Evolutionary conservation across 192 early-diverging fungal species (phyloP), one percentile per base, ranked within the genome.

Genomic region (Diversispora epigaea): DNA sequence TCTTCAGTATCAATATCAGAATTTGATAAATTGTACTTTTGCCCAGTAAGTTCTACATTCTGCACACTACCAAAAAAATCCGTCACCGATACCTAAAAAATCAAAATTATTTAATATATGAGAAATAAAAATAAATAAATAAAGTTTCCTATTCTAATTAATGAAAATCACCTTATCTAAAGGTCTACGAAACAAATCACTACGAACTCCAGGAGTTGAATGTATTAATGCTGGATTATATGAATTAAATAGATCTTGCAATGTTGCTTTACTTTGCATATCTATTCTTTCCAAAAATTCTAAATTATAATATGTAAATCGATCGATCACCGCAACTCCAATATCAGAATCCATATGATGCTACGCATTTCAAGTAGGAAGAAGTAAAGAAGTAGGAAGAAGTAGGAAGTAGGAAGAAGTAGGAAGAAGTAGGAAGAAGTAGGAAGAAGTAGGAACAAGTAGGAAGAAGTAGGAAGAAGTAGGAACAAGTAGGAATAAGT

Each of bases 51-150:
- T 82, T 97, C 92, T 15, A 97, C 84, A 71, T 90, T 93, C 76
- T 96, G 95, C 21, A 98, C 95, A 32, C 88, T 93, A 47, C 97
- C 97, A 80, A 99, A 96, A 78, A 99, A 99, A 79, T 99, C 97
- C 0, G 95, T 96, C 25, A 99, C 86, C 32, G 87, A 81, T 61
- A 91, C 84, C 88, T 89, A 60, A 4, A 32, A 47, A 46, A 64
- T 50, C 25, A 45, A 50, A n/a, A 9, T 46, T 65, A 46, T 52
- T 47, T 10, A 25, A 44, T 41, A 21, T 10, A 41, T 41, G 17
- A 49, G 0, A 50, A 8, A 32, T 10, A 45, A 0, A 49, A 71
- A 60, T 63, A 62, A 67, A 58, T 25, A 19, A 56, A 57, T n/a
- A 21, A 56, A 10, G 50, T 44, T 12, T 67, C 43, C 19, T 21